phyloP scores from a whole-genome alignment of 2,329 filamentous ascomycete genomes.

The Cladophialophora immunda region DNA sequence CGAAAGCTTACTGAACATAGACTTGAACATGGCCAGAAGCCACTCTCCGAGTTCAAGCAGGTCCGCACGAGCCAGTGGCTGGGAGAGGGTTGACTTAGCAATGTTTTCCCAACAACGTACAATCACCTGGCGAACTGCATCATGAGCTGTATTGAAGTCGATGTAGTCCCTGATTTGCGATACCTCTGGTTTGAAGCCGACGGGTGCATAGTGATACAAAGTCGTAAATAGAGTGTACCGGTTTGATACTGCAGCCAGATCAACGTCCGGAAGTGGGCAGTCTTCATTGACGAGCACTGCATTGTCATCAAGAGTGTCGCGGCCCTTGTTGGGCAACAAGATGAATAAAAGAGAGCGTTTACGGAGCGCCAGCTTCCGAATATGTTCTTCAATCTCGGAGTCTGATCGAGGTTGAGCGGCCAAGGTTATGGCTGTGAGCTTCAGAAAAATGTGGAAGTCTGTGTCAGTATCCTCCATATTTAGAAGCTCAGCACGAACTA shows the following conservation, averaged over 20 bases:
- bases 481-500: conserved; percentile 13
- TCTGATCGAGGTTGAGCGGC: conserved; percentile 4
- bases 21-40: conserved; percentile 32
- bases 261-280: conserved; percentile 20
- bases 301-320: conserved; percentile 24
- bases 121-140: conserved; percentile 29
- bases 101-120: conserved; percentile 34
- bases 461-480: conserved; percentile 28
- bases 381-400: conserved; percentile 6
- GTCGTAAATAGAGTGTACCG: conserved; percentile 34
- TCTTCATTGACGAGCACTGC: conserved; percentile 27
- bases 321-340: conserved; percentile 35
- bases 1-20: conserved; percentile 27
- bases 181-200: conserved; percentile 29
- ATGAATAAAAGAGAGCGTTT: conserved; percentile 36
- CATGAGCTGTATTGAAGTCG: conserved; percentile 34
- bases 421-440: conserved; percentile 33
- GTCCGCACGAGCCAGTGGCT: conserved; percentile 3
- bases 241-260: conserved; percentile 32
- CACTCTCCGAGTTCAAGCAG: conserved; percentile 27
- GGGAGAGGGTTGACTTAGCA: conserved; percentile 23
- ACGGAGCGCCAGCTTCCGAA: conserved; percentile 25
- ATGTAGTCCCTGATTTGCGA: conserved; percentile 29
- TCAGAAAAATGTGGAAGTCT: conserved; percentile 38
- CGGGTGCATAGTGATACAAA: conserved; percentile 35